A percentile compares a stretch with the other conserved stretches of the same genome.
These are phyloP conservation scores for Circinella minor DNA, from an alignment of 371 early-diverging fungal genomes.

Conservation along the genomic window DNA sequence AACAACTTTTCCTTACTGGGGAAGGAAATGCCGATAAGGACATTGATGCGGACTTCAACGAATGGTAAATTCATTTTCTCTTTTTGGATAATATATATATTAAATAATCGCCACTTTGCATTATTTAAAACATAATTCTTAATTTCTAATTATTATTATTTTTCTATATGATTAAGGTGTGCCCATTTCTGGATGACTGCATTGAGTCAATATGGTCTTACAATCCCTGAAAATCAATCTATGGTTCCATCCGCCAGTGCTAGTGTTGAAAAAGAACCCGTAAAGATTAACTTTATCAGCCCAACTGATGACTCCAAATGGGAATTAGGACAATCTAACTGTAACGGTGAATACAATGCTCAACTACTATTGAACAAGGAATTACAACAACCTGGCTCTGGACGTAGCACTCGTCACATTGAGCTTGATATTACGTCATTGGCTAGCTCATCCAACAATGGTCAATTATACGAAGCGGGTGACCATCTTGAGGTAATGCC, in stretches of 20 bases:
- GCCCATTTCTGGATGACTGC: conserved; percentile 50
- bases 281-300: conserved; percentile 31
- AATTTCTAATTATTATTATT: not conserved
- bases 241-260: conserved; percentile 39
- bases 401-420: conserved; percentile 53
- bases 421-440: conserved; percentile 45
- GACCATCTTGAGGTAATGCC: conserved; percentile 65
- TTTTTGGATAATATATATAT: not conserved
- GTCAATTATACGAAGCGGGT: conserved; percentile 49
- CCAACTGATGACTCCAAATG: conserved; percentile 36
- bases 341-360: conserved; percentile 36
- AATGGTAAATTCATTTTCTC: conserved; percentile 30
- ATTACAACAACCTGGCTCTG: conserved; percentile 39
- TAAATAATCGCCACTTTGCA: not conserved
- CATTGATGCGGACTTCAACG: conserved; percentile 53
- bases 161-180: conserved; percentile 18
- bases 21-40: conserved; percentile 59
- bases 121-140: too few relatives aligned
- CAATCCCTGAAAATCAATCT: conserved; percentile 33
- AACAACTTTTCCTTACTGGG: conserved; percentile 46
- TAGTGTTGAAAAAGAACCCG: conserved; percentile 16
- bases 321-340: conserved; percentile 30
- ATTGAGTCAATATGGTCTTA: conserved; percentile 36
- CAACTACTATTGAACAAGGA: conserved; percentile 33
- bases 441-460: conserved; percentile 27